These are phyloP conservation scores for Dryas drummondii DNA, from an alignment of 306 rosid genomes.

Conservation along the genomic window DNA sequence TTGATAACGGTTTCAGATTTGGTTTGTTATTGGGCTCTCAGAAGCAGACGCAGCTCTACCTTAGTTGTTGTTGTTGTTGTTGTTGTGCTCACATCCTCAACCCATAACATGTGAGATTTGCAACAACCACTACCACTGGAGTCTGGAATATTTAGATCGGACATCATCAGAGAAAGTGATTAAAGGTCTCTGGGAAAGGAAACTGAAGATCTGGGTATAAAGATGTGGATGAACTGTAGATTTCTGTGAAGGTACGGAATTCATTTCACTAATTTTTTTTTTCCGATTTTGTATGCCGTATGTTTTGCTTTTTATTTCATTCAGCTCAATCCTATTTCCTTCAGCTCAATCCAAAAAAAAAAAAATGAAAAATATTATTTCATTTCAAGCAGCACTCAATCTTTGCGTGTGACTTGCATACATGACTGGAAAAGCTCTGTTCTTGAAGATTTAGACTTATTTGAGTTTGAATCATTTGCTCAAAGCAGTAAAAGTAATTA, in stretches of 20 bases:
- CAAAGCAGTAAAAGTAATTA: not conserved
- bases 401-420: not conserved
- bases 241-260: slow-evolving; percentile 5
- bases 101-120: not conserved
- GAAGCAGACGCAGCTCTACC: not conserved
- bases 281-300: not conserved
- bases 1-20: slow-evolving; percentile 10
- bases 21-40: not conserved
- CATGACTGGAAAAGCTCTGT: not conserved
- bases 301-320: not conserved
- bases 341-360: not conserved
- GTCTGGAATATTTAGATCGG: slow-evolving; percentile 5
- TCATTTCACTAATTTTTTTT: not conserved
- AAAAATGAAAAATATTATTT: not conserved
- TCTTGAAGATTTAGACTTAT: not conserved
- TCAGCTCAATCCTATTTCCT: not conserved
- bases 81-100: too few relatives aligned
- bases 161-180: not conserved
- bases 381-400: not conserved
- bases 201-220: not conserved
- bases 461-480: not conserved
- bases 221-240: slow-evolving; percentile 7
- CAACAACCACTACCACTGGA: not conserved
- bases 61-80: not conserved
- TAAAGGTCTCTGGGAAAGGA: too few relatives aligned